phyloP scores from a whole-genome alignment of 75 land plant species.

The Cunninghamia lanceolata region DNA sequence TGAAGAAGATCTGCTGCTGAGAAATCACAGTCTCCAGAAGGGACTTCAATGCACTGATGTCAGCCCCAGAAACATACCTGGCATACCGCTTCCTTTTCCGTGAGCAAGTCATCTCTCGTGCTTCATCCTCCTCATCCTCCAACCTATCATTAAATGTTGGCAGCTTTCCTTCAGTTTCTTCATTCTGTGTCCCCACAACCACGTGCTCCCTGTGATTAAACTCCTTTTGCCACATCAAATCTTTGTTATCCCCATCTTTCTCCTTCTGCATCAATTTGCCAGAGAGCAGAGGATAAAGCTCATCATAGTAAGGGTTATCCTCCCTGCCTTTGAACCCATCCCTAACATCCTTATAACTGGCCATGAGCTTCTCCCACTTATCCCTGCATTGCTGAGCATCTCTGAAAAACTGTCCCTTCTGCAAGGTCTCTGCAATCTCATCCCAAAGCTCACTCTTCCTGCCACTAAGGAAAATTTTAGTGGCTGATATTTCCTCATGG shows the following conservation, averaged over 20 bases:
- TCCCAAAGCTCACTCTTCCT: slow-evolving; percentile 51
- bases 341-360: slow-evolving; percentile 47
- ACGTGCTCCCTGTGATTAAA: slow-evolving; percentile 3
- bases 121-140: not conserved
- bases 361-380: slow-evolving; percentile 50
- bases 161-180: slow-evolving; percentile 4
- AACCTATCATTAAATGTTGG: slow-evolving; percentile 5
- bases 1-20: slow-evolving; percentile 15
- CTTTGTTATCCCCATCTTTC: slow-evolving; percentile 11
- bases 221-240: slow-evolving; percentile 1
- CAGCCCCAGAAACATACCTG: slow-evolving; percentile 27
- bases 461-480: slow-evolving; percentile 8
- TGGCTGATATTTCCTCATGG: slow-evolving; percentile 12
- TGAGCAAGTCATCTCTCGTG: not conserved
- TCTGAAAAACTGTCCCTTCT: slow-evolving; percentile 21
- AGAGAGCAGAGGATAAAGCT: slow-evolving; percentile 35
- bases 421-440: slow-evolving; percentile 39
- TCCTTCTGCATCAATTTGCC: slow-evolving; percentile 27
- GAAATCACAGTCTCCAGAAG: slow-evolving; percentile 9
- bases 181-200: slow-evolving; percentile 3
- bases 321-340: slow-evolving; percentile 38
- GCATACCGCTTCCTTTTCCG: slow-evolving; percentile 2
- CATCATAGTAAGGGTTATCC: slow-evolving; percentile 44
- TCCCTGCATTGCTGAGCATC: slow-evolving; percentile 48
- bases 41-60: slow-evolving; percentile 11